Base-by-base conservation (phyloP, 352 stramenopile species). In the Ophiocytium majus region DNA sequence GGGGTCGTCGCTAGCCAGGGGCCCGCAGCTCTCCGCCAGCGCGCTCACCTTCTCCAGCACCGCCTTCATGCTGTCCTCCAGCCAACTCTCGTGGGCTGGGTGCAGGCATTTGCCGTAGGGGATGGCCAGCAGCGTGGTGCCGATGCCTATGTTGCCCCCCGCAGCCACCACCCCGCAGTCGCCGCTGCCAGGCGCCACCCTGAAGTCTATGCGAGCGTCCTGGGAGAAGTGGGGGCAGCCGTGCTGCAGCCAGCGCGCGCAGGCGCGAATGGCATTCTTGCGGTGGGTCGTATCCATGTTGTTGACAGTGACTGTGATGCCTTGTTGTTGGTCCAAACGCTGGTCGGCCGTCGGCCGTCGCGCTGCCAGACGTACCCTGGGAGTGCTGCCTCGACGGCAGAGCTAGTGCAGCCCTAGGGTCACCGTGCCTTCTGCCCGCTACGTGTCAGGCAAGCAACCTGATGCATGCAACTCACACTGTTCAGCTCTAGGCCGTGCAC, bases 1-100 rank as follows among this genome's bases (percentile, higher is more conserved):
- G 31, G 64, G 31, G 34, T 76, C 64, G 31, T 76, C 64, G 5
- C 17, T 5, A 14, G 64, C 64, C 31, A 76, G 5, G 64, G 64
- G 31, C 10, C 64, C 64, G 34, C 64, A 76, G 31, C 5, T 17
- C 34, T 34, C 64, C 5, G 31, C 5, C 5, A 76, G 31, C 17
- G 64, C 64, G 5, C 5, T 17, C 64, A 17, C 64, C 34, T 76
- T 76, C 64, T 76, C 64, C 64, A 76, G 5, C 17, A 37, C 17
- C 31, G 17, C 64, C 64, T 76, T 34, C 64, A 76, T 76, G 64
- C 64, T 37, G 64, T 76, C 5, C 31, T 76, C 64, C 10, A 76
- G 5, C 5, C 64, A 76, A 28, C 17, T 66, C 5, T 34, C 31
- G 34, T 76, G 64, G 5, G 5, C 64, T 17, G 64, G 64, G 34